phyloP scores from a whole-genome alignment of 768 basidiomycete species.

The Naganishia friedmannii region DNA sequence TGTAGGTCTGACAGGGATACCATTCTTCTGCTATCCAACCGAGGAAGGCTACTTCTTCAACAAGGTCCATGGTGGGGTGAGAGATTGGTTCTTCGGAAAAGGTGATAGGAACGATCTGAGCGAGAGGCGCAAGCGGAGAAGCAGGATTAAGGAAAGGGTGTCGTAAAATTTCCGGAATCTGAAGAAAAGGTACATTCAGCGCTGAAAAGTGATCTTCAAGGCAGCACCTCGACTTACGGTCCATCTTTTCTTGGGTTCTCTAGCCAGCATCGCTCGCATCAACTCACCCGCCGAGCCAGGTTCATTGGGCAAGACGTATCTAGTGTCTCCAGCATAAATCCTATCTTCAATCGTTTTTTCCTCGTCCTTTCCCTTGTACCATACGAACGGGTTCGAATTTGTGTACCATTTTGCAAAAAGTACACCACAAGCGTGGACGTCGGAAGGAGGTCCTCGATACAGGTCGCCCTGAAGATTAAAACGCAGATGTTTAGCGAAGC shows the following conservation, averaged over 20 bases:
- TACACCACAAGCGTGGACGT: constrained; percentile 50
- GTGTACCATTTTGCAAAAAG: constrained; percentile 42
- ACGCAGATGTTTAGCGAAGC: not conserved
- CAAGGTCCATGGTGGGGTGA: constrained; percentile 9
- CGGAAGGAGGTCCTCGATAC: constrained; percentile 42
- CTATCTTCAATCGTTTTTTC: constrained; percentile 36
- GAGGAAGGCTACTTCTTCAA: constrained; percentile 29
- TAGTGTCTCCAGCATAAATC: constrained; percentile 33
- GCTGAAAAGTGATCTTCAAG: not conserved
- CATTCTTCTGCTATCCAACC: constrained; percentile 28
- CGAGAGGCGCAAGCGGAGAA: constrained; percentile 29
- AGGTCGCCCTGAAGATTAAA: constrained; percentile 29
- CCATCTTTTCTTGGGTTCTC: constrained; percentile 38
- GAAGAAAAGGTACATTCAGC: not conserved
- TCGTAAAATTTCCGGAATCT: constrained; percentile 44
- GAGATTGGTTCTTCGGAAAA: constrained; percentile 23
- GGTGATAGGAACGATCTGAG: constrained; percentile 11
- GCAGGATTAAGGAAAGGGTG: constrained; percentile 40
- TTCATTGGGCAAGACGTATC: constrained; percentile 11
- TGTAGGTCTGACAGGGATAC: constrained; percentile 26
- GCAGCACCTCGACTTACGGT: constrained; percentile 37
- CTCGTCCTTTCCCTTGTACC: constrained; percentile 32
- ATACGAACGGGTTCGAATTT: constrained; percentile 39
- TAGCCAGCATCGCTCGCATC: constrained; percentile 40
- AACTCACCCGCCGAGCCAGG: constrained; percentile 37